Evolutionary conservation across 164 flowering plant species (phyloP).

Genomic region (Berberis vulgaris): DNA sequence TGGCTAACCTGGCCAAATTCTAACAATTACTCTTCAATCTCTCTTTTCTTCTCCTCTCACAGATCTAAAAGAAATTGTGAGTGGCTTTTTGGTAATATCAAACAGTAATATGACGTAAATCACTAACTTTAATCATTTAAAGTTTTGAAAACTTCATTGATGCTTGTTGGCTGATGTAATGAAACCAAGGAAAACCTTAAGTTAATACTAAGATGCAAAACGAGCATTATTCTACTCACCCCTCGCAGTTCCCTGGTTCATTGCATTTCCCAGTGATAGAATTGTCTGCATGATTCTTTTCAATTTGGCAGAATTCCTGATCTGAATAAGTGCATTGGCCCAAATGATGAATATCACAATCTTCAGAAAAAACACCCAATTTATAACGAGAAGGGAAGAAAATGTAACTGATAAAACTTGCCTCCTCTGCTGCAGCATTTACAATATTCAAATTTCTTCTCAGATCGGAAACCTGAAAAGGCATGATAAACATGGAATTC

Average conservation of each 20-base stretch:
- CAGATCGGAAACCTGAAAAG: conserved; percentile 68
- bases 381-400: background rate
- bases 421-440: conserved; percentile 78
- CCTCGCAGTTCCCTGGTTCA: conserved; percentile 95
- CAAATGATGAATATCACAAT: conserved; percentile 6
- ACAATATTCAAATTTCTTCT: conserved; percentile 59
- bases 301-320: conserved; percentile 63
- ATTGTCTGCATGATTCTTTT: conserved; percentile 90
- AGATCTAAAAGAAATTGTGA: too few relatives aligned
- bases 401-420: conserved; percentile 19
- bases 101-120: too few relatives aligned
- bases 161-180: too few relatives aligned
- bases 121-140: too few relatives aligned
- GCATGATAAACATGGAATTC: background rate
- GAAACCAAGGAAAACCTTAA: background rate
- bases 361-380: background rate
- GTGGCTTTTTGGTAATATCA: too few relatives aligned
- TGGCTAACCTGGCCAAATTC: too few relatives aligned
- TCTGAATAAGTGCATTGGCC: conserved; percentile 33
- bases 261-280: conserved; percentile 87
- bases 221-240: conserved; percentile 41
- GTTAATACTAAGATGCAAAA: background rate
- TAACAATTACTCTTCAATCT: too few relatives aligned
- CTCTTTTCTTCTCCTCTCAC: too few relatives aligned
- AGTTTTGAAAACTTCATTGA: background rate